Evolutionary conservation across 1,139 yeast species (phyloP).

Genomic region (Yamadazyma diddensiae): DNA sequence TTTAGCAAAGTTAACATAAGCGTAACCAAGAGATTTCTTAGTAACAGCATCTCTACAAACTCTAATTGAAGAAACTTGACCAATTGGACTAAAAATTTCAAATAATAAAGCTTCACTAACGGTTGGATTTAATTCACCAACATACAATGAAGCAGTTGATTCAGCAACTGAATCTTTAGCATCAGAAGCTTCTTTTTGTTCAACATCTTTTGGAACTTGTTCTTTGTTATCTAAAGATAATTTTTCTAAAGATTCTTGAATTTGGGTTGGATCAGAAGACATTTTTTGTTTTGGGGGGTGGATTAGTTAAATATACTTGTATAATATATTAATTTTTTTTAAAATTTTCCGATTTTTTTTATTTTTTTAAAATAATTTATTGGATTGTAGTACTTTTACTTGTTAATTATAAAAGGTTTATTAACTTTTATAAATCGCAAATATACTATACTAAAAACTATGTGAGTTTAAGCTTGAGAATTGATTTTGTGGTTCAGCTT

Average conservation of each 20-base stretch:
- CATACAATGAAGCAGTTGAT: slow-evolving; percentile 85
- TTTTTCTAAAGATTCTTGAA: slow-evolving; percentile 57
- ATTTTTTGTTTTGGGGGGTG: slow-evolving; percentile 20
- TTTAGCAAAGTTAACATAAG: slow-evolving; percentile 95
- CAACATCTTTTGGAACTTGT: slow-evolving; percentile 26
- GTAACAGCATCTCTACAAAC: slow-evolving; percentile 99
- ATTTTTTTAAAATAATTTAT: slow-evolving; percentile 5
- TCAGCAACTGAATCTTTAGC: slow-evolving; percentile 41
- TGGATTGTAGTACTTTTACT: slow-evolving; percentile 2
- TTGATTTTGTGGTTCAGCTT: slow-evolving; percentile 2
- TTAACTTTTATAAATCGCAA: slow-evolving; percentile 3
- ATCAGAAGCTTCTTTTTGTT: slow-evolving; percentile 21
- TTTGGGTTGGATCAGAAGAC: slow-evolving; percentile 43
- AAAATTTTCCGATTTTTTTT: slow-evolving; percentile 11
- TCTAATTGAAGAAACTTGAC: slow-evolving; percentile 95
- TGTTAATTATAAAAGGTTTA: slow-evolving; percentile 2
- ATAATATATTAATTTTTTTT: slow-evolving; percentile 7
- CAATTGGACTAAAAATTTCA: slow-evolving; percentile 92
- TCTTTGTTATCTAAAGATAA: slow-evolving; percentile 49
- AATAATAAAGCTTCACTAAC: slow-evolving; percentile 94
- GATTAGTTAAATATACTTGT: slow-evolving; percentile 1
- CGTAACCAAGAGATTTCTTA: slow-evolving; percentile 96
- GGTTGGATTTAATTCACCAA: slow-evolving; percentile 92
- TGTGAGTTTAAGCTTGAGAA: slow-evolving; percentile 1
- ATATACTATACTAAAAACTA: slow-evolving; percentile 2